phyloP scores from a whole-genome alignment of 1,139 yeast species.

The Kurtzmaniella quercitrusa region DNA sequence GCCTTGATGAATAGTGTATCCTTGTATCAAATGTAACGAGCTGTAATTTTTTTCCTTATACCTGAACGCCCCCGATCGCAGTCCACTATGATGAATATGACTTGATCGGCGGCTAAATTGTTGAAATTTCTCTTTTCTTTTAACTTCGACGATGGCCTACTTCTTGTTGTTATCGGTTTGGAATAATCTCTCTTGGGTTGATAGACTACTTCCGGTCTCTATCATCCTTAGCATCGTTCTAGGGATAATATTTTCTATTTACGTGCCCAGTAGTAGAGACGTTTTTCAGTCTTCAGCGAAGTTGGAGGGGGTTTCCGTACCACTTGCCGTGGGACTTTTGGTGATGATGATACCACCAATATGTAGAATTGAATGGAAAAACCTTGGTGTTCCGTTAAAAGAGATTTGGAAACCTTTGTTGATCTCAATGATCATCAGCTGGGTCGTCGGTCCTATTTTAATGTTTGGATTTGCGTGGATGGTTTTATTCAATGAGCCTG shows the following conservation, averaged over 20 bases:
- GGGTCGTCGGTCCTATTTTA: slow-evolving; percentile 55
- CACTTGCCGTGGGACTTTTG: slow-evolving; percentile 50
- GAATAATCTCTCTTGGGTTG: slow-evolving; percentile 18
- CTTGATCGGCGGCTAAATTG: not conserved
- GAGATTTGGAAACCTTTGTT: slow-evolving; percentile 19
- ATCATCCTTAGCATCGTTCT: slow-evolving; percentile 25
- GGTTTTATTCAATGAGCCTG: slow-evolving; percentile 44
- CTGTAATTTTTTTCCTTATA: too few species aligned
- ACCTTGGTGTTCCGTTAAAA: slow-evolving; percentile 12
- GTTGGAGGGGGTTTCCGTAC: slow-evolving; percentile 32
- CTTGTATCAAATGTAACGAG: too few species aligned
- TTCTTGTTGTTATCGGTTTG: slow-evolving; percentile 1
- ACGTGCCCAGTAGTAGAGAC: slow-evolving; percentile 25
- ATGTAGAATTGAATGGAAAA: slow-evolving; percentile 52
- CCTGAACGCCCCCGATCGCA: too few species aligned
- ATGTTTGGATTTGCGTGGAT: slow-evolving; percentile 61
- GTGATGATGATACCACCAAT: slow-evolving; percentile 60
- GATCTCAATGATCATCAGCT: slow-evolving; percentile 45
- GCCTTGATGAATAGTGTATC: too few species aligned
- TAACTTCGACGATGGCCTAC: not conserved
- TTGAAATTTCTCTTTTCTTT: not conserved
- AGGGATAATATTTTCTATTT: slow-evolving; percentile 30
- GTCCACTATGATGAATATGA: not conserved
- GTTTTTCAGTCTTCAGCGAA: slow-evolving; percentile 26
- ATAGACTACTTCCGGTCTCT: slow-evolving; percentile 24